Percentiles rank a stretch among this genome's conserved stretches.
Conservation (phyloP, 768 basidiomycete species). For the Tulasnella sp. region DNA sequence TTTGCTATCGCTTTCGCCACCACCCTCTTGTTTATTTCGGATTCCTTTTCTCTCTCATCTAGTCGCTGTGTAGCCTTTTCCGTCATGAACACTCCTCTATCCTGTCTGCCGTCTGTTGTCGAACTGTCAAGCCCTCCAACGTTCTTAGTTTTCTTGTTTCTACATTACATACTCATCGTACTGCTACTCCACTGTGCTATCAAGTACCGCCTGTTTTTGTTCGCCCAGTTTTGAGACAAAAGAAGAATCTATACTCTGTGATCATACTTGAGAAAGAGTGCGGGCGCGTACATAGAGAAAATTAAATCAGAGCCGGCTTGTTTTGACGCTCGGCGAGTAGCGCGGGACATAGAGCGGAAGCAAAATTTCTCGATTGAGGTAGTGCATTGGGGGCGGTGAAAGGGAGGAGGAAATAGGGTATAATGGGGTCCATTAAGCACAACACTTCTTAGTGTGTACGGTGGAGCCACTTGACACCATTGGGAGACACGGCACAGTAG, state of each 20-base stretch:
- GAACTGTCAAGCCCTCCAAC: background rate
- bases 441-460: background rate
- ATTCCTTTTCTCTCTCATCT: background rate
- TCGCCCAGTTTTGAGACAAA: background rate
- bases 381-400: constrained; percentile 10
- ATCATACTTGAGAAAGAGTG: background rate
- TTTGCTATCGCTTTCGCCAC: background rate
- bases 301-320: constrained; percentile 11
- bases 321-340: background rate
- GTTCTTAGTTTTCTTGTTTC: background rate
- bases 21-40: constrained; percentile 8
- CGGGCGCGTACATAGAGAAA: background rate
- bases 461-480: constrained; percentile 6
- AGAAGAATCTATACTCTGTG: background rate
- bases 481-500: background rate
- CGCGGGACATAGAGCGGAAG: constrained; percentile 13
- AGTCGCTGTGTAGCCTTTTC: background rate
- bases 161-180: background rate
- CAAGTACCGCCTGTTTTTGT: background rate
- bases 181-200: background rate
- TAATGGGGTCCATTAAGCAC: background rate
- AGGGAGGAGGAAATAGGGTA: background rate
- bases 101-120: constrained; percentile 3
- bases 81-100: background rate
- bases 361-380: constrained; percentile 9